Evolutionary conservation across 371 early-diverging fungal species (phyloP), one percentile per base, ranked within the genome.

Genomic region (Coemansia sp.): DNA sequence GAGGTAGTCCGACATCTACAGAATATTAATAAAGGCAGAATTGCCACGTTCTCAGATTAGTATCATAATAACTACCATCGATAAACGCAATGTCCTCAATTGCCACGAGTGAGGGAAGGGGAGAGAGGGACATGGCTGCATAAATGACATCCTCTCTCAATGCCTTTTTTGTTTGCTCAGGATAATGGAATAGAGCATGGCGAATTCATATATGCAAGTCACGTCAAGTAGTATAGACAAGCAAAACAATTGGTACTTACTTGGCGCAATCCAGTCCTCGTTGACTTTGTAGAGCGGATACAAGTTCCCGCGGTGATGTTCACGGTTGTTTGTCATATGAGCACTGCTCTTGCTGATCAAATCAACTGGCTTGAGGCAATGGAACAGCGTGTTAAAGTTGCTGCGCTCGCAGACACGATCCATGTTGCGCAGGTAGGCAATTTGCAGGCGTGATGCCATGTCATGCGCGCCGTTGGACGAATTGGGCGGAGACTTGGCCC

Each of bases 181-280:
- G 63, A 58, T 42, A 27, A 61, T 24, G 59, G 55, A 31, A 24
- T 14, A 52, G 52, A 39, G 61, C 61, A 21, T 29, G 45, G 55
- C 64, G 63, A 71, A 39, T 67, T 59, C 57, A 72, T 72, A 65
- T 69, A 72, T 68, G 73, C 68, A 72, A 27, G 57, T 39, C 40
- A 51, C 45, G 3, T 18, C 26, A 51, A 34, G 26, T 37, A 21
- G 11, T 31, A 61, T 37, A 48, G 31, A 18, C 26, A 37, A 24
- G 8, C 24, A 13, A 21, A 39, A 47, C 13, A 40, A 22, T 59
- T 22, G 45, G 16, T 60, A 74, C 70, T 70, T 75, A 75, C 75
- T 61, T 53, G 75, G 75, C n/a, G 71, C 67, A 61, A 75, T 70
- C 75, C 75, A 75, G 34, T 75, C 75, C n/a, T 75, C 75, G 40